Evolutionary conservation across 1,284 basidiomycete genomes (phyloP).

Genomic region (Pyrrhoderma noxium): DNA sequence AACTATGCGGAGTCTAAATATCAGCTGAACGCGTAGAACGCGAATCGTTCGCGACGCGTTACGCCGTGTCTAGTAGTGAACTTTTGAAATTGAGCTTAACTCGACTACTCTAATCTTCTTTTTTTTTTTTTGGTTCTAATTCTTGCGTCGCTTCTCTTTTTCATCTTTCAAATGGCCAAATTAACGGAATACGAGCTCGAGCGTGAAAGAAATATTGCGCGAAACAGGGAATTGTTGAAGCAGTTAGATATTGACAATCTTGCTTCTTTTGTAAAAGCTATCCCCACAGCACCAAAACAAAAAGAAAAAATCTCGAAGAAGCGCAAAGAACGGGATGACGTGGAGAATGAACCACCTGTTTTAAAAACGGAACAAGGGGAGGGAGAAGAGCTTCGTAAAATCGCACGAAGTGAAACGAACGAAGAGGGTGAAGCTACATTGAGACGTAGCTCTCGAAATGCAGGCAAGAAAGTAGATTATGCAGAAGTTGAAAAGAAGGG

Average conservation of each 20-base stretch:
- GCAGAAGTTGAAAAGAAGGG: conserved; percentile 25
- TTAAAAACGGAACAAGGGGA: conserved; percentile 7
- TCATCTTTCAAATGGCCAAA: conserved; percentile 22
- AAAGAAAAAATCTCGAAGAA: conserved; percentile 19
- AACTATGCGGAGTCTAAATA: too few relatives aligned
- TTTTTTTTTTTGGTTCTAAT: neutral
- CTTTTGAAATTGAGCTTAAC: too few relatives aligned
- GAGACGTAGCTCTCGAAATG: conserved; percentile 59
- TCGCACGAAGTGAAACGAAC: conserved; percentile 23
- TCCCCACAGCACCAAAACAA: neutral
- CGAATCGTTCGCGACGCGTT: neutral
- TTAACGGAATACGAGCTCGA: conserved; percentile 42
- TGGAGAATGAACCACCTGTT: neutral
- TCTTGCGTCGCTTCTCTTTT: too few relatives aligned
- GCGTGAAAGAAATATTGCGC: conserved; percentile 42
- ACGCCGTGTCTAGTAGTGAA: too few relatives aligned
- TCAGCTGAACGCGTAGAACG: neutral
- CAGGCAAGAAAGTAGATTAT: conserved; percentile 52
- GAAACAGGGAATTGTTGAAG: conserved; percentile 40
- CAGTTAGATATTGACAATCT: conserved; percentile 33
- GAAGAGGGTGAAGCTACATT: conserved; percentile 18
- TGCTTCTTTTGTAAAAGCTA: conserved; percentile 1
- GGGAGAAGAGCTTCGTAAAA: conserved; percentile 4
- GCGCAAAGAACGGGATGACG: conserved; percentile 15
- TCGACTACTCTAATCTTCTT: too few relatives aligned